phyloP scores from a whole-genome alignment of 805 yeast genomes.

The Ogataea nitratoaversa region DNA sequence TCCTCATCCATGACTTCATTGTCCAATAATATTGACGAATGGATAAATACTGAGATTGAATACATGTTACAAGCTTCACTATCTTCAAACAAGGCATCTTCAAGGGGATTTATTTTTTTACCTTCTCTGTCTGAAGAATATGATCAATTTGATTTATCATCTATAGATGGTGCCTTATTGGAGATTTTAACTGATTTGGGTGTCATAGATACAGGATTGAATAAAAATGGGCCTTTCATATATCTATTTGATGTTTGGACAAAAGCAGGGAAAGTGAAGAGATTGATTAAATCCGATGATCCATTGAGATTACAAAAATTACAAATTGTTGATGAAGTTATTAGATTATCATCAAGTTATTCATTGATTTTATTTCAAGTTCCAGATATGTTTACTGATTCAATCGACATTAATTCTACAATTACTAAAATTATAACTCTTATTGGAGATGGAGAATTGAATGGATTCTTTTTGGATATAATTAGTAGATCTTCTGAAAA shows the following conservation, averaged over 20 bases:
- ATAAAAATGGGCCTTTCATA: constrained; percentile 34
- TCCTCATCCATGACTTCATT: no score
- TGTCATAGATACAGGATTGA: constrained; percentile 22
- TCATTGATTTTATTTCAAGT: constrained; percentile 67
- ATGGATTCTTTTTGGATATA: constrained; percentile 50
- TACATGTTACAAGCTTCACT: constrained; percentile 34
- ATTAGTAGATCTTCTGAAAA: constrained; percentile 59
- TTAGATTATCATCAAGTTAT: constrained; percentile 51
- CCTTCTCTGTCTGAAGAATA: constrained; percentile 24
- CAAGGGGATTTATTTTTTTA: constrained; percentile 15
- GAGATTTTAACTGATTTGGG: constrained; percentile 57
- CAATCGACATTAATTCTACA: constrained; percentile 30
- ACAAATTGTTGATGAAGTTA: constrained; percentile 42
- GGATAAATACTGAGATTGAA: constrained; percentile 39
- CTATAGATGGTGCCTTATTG: constrained; percentile 49
- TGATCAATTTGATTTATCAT: constrained; percentile 25
- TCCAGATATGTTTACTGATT: constrained; percentile 54
- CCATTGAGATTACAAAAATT: constrained; percentile 34
- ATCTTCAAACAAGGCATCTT: constrained; percentile 20
- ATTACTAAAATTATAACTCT: constrained; percentile 25
- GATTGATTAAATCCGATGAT: constrained; percentile 40
- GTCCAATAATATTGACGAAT: constrained; percentile 32
- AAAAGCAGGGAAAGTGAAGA: constrained; percentile 36
- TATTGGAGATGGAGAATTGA: constrained; percentile 27
- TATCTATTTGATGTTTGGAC: constrained; percentile 46